These are phyloP conservation scores for Petunia axillaris DNA, from an alignment of 257 asterid species.

Conservation along the genomic window DNA sequence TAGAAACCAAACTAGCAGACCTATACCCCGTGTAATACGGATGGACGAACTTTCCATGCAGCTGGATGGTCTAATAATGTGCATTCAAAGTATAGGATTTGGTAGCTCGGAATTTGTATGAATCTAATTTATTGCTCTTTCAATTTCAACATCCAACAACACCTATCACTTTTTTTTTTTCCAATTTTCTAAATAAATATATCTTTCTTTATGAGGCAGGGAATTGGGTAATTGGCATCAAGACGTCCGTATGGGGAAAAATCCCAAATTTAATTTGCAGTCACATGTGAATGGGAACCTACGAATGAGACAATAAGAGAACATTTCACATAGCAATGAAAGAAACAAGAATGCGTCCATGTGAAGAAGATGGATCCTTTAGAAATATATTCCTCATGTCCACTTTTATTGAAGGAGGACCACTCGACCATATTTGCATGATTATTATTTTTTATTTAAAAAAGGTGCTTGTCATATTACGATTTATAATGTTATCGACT, in stretches of 20 bases:
- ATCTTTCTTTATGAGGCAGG: too few species aligned
- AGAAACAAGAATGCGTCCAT: not conserved
- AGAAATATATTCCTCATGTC: not conserved
- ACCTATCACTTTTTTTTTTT: too few species aligned
- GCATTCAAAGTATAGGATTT: constrained; percentile 2
- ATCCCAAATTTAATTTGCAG: not conserved
- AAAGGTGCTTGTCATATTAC: too few species aligned
- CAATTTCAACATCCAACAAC: not conserved
- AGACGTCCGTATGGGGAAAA: too few species aligned
- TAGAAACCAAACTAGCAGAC: too few species aligned
- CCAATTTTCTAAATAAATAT: too few species aligned
- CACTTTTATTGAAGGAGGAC: constrained; percentile 11
- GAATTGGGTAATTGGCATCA: too few species aligned
- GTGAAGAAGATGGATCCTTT: not conserved
- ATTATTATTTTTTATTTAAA: too few species aligned
- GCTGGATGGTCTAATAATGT: not conserved
- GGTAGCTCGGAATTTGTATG: not conserved
- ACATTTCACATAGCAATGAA: not conserved
- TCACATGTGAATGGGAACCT: not conserved
- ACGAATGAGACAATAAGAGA: not conserved
- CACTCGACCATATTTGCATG: not conserved
- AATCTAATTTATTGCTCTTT: not conserved
- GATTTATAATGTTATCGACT: too few species aligned
- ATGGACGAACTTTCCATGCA: not conserved
- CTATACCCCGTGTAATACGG: too few species aligned